phyloP scores from a whole-genome alignment of 345 rosid genomes.

The Euclidium syriacum region DNA sequence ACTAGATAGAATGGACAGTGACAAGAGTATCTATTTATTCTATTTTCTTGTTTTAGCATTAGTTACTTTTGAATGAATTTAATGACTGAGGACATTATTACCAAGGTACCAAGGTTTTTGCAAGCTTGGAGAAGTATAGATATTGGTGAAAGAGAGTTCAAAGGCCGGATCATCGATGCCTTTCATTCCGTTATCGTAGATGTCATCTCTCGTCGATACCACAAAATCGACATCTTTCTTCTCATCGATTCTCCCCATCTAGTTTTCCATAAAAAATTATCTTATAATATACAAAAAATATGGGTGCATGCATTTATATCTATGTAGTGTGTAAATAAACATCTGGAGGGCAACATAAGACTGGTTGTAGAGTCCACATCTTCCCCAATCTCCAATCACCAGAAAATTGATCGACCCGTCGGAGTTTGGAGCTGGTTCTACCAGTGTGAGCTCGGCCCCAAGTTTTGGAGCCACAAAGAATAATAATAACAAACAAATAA shows the following conservation, averaged over 20 bases:
- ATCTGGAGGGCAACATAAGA: constrained; percentile 64
- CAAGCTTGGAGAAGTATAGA: constrained; percentile 42
- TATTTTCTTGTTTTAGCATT: neutral
- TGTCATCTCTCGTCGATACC: constrained; percentile 47
- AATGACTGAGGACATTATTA: constrained; percentile 2
- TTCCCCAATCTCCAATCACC: constrained; percentile 82
- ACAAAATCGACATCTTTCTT: constrained; percentile 41
- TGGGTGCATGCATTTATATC: neutral
- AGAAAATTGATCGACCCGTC: constrained; percentile 54
- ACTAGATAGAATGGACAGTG: constrained; percentile 20
- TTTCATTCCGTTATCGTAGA: constrained; percentile 38
- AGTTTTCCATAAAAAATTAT: neutral
- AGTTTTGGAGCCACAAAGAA: neutral
- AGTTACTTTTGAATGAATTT: neutral
- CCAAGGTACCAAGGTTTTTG: constrained; percentile 44
- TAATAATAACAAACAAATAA: neutral
- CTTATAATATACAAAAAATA: neutral
- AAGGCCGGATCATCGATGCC: constrained; percentile 37
- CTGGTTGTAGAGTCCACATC: constrained; percentile 58
- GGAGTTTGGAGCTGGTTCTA: constrained; percentile 35
- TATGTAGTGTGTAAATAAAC: neutral
- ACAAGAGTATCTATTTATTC: neutral
- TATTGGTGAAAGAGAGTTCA: constrained; percentile 28
- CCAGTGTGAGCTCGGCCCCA: constrained; percentile 34
- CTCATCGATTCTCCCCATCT: constrained; percentile 49